Evolutionary conservation across 805 yeast species (phyloP), one percentile per base, ranked within the genome.

Genomic region (Blastobotrys mokoenaii): DNA sequence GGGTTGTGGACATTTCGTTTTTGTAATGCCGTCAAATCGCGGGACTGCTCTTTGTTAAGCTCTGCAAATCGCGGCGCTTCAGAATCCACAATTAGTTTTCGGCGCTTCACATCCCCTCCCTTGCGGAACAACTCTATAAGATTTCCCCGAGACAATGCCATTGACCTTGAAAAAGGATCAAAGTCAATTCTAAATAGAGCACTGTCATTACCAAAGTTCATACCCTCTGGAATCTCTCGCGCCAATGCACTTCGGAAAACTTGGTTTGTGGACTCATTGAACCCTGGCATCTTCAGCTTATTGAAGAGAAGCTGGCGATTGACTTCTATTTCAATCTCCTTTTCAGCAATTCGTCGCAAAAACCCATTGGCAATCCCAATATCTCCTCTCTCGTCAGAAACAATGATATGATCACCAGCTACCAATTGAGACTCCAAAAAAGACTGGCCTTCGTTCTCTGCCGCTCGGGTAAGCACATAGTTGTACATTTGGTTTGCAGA

Each of bases 331-430:
- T 67, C 65, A 1, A 87, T 58, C 6, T 60, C 53, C 6, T 67
- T 66, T 0, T 68, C 63, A 5, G 71, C 65, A 0, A 83, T 64
- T 2, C 59, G 53, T 4, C 66, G 63, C 3, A 88, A 70, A 38
- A 59, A 62, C 0, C 95, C 96, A 41, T 70, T 70, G 1, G 87
- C 78, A 18, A 89, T 56, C 0, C 85, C 83, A 60, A 81, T 81
- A 59, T 83, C 86, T 0, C 95, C 95, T 0, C 60, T 49, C 54
- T 85, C 94, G 60, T 84, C 95, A 57, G 96, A 87, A 1, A 88
- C 66, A 12, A 83, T 69, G 1, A 89, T 73, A 34, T 77, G 68
- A 57, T 89, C 96, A 50, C 74, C 70, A 33, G 70, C 66, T 0
- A 66, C 43, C 1, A 87, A 54, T 47, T 82, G 86, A 0, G 81